Conservation (phyloP, 176 grass and related monocot genomes). For the Bonia amplexicaulis region DNA sequence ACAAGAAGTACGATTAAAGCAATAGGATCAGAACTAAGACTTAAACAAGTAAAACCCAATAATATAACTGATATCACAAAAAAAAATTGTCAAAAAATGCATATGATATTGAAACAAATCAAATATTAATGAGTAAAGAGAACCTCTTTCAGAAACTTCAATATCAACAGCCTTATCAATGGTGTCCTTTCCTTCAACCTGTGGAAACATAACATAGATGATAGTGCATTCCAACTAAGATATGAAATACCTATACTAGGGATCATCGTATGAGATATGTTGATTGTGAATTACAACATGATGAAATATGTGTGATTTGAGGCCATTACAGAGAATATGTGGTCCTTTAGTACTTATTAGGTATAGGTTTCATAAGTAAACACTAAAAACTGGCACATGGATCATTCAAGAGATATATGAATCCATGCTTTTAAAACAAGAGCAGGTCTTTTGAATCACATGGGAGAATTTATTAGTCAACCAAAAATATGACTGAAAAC, state of each 20-base stretch:
- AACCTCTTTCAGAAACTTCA: conserved; percentile 43
- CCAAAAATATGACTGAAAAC: neutral
- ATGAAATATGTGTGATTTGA: neutral
- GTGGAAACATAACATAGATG: conserved; percentile 23
- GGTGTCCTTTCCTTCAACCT: conserved; percentile 35
- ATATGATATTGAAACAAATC: conserved; percentile 10
- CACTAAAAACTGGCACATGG: neutral
- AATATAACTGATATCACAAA: neutral
- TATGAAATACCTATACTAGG: conserved; percentile 2
- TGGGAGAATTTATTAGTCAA: neutral
- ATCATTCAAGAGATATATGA: neutral
- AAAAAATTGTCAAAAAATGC: neutral
- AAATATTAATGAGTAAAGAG: conserved; percentile 10
- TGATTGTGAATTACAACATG: neutral
- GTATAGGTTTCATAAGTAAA: neutral
- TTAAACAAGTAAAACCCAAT: neutral
- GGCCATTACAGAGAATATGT: neutral
- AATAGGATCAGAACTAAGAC: conserved; percentile 6
- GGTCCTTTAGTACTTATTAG: neutral
- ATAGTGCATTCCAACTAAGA: neutral
- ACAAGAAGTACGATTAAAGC: neutral
- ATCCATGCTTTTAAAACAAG: conserved; percentile 11
- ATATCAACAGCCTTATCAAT: neutral
- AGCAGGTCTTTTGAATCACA: neutral
- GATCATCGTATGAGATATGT: neutral